Evolutionary conservation across 2,329 filamentous ascomycete species (phyloP).

Genomic region (Bipolaris bicolor): DNA sequence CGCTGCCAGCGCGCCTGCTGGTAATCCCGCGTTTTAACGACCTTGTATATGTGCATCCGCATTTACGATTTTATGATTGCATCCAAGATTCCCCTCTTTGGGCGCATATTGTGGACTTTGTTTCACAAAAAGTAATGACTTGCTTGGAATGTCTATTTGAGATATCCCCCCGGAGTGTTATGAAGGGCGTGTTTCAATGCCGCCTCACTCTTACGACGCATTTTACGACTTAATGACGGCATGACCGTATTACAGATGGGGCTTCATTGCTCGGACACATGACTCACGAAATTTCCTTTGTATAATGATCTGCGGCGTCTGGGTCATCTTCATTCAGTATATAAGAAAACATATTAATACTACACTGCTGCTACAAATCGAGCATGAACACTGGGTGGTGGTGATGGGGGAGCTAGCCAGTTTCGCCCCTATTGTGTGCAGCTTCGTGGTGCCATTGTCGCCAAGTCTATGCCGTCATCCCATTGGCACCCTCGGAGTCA

Average conservation of each 20-base stretch:
- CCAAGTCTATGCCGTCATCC: neutral
- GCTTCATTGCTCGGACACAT: slow-evolving; percentile 21
- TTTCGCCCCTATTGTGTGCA: neutral
- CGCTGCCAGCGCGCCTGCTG: slow-evolving; percentile 41
- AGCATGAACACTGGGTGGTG: neutral
- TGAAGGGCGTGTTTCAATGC: slow-evolving; percentile 36
- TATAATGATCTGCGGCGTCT: slow-evolving; percentile 12
- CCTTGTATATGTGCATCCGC: slow-evolving; percentile 22
- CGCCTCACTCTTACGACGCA: slow-evolving; percentile 47
- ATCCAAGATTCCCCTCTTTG: slow-evolving; percentile 30
- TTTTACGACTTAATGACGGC: slow-evolving; percentile 35
- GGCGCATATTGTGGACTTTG: slow-evolving; percentile 30
- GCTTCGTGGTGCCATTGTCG: neutral
- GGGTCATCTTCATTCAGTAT: slow-evolving; percentile 8
- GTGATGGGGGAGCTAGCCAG: neutral
- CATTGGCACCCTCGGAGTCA: slow-evolving; percentile 7
- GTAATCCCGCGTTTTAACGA: slow-evolving; percentile 25
- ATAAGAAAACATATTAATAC: slow-evolving; percentile 11
- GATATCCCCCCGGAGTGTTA: slow-evolving; percentile 47
- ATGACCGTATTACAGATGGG: slow-evolving; percentile 28
- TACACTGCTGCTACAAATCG: slow-evolving; percentile 7
- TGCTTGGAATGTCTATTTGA: slow-evolving; percentile 31
- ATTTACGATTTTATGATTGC: slow-evolving; percentile 43
- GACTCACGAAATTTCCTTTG: slow-evolving; percentile 19
- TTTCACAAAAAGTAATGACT: slow-evolving; percentile 36